Conservation (phyloP, 1,284 basidiomycete genomes). For the Ganoderma leucocontextum region DNA sequence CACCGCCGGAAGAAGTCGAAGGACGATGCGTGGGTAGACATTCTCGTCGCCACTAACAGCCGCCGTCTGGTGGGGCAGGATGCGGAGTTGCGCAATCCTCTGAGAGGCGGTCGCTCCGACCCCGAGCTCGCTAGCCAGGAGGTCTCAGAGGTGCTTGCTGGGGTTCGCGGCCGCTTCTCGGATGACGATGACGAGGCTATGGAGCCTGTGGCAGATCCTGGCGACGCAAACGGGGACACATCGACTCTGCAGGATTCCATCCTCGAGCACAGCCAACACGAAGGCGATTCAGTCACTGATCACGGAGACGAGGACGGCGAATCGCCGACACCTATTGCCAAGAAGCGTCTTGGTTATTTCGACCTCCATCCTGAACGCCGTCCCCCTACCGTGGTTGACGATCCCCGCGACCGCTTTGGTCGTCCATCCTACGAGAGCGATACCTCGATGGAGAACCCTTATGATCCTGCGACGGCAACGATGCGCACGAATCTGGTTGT, state of each 20-base stretch:
- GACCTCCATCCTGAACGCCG: conserved; percentile 69
- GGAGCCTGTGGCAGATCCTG: conserved; percentile 45
- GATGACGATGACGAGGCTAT: conserved; percentile 54
- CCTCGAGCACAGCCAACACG: conserved; percentile 25
- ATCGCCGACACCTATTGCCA: conserved; percentile 26
- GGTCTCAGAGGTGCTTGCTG: conserved; percentile 73
- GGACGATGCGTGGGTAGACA: conserved; percentile 85
- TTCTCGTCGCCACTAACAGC: conserved; percentile 74
- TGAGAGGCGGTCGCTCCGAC: conserved; percentile 57
- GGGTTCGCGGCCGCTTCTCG: conserved; percentile 61
- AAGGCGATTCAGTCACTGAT: conserved; percentile 31
- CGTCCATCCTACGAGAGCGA: conserved; percentile 40
- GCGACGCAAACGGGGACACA: conserved; percentile 28
- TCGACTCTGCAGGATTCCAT: conserved; percentile 36
- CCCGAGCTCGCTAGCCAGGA: conserved; percentile 78
- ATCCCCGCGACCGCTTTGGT: conserved; percentile 36
- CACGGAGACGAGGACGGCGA: conserved; percentile 48
- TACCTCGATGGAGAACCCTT: conserved; percentile 31
- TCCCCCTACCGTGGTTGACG: conserved; percentile 49
- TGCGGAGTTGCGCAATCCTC: conserved; percentile 48
- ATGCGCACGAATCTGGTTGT: conserved; percentile 17
- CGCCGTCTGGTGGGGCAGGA: conserved; percentile 71
- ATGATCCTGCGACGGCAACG: conserved; percentile 26
- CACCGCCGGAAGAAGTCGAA: conserved; percentile 64
- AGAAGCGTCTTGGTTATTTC: conserved; percentile 67